Conservation (phyloP, 2,329 filamentous ascomycete genomes). For the Beauveria sp. region DNA sequence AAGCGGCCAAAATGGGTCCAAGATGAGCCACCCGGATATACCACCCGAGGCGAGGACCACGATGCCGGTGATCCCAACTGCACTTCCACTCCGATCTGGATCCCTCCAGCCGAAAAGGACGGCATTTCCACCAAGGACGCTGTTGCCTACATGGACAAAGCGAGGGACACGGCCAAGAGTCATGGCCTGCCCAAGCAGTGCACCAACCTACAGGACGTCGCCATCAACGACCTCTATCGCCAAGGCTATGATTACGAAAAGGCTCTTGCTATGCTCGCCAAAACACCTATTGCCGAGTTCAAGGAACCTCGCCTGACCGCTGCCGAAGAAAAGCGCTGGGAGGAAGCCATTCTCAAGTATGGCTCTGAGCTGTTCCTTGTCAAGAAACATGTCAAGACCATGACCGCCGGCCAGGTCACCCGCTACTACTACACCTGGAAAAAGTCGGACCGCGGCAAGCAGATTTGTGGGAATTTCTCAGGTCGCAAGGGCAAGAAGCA, state of each 20-base stretch:
- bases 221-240: constrained; percentile 63
- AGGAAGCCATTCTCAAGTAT: constrained; percentile 82
- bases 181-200: constrained; percentile 67
- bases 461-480: constrained; percentile 84
- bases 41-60: constrained; percentile 73
- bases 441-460: constrained; percentile 75
- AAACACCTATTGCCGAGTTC: constrained; percentile 62
- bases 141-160: constrained; percentile 67
- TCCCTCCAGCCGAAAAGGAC: constrained; percentile 55
- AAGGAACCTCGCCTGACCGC: constrained; percentile 77
- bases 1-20: constrained; percentile 88
- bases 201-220: constrained; percentile 83
- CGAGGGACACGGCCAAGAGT: constrained; percentile 54
- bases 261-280: constrained; percentile 62
- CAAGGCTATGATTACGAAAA: constrained; percentile 63
- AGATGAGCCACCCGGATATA: constrained; percentile 82
- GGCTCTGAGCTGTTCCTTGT: constrained; percentile 84
- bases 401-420: constrained; percentile 72
- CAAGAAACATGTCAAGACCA: constrained; percentile 76
- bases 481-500: constrained; percentile 88
- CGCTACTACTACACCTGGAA: constrained; percentile 98
- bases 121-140: constrained; percentile 50
- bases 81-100: constrained; percentile 72
- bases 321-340: constrained; percentile 80
- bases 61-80: constrained; percentile 62